These are phyloP conservation scores for Hemileccinum impolitum DNA, from an alignment of 768 basidiomycete genomes.

Conservation along the genomic window DNA sequence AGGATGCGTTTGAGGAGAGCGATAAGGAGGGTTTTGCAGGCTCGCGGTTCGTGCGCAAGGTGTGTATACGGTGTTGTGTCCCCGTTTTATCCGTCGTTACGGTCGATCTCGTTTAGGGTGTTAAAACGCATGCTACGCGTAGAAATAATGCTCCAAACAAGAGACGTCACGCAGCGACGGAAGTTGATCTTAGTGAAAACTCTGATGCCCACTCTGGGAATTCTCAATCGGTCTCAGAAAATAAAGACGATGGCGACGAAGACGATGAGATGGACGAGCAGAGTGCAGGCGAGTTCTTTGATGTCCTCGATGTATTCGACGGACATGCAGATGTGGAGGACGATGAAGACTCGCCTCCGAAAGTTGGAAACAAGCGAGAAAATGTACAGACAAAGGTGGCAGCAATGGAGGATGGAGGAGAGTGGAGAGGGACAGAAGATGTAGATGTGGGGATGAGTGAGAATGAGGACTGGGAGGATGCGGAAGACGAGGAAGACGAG, in stretches of 20 bases:
- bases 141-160: conserved; percentile 24
- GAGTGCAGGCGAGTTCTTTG: conserved; percentile 56
- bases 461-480: conserved; percentile 37
- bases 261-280: conserved; percentile 46
- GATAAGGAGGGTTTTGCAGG: conserved; percentile 78
- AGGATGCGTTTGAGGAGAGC: conserved; percentile 78
- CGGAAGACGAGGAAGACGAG: conserved; percentile 20
- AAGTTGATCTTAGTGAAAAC: conserved; percentile 68
- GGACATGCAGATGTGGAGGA: conserved; percentile 46
- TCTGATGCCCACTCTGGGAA: conserved; percentile 29
- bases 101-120: conserved; percentile 9
- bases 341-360: conserved; percentile 9
- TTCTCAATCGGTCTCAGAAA: conserved; percentile 14
- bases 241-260: conserved; percentile 31
- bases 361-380: conserved; percentile 5
- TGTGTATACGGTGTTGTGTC: background rate
- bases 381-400: conserved; percentile 51
- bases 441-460: conserved; percentile 31
- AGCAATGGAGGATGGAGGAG: conserved; percentile 40
- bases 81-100: background rate
- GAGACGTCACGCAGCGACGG: conserved; percentile 37
- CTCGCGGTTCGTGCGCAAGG: conserved; percentile 39
- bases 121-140: conserved; percentile 16
- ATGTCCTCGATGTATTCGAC: conserved; percentile 63
- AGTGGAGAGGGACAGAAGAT: conserved; percentile 17